Evolutionary conservation across 768 basidiomycete species (phyloP).

Genomic region (Dacryopinax primogenitus): DNA sequence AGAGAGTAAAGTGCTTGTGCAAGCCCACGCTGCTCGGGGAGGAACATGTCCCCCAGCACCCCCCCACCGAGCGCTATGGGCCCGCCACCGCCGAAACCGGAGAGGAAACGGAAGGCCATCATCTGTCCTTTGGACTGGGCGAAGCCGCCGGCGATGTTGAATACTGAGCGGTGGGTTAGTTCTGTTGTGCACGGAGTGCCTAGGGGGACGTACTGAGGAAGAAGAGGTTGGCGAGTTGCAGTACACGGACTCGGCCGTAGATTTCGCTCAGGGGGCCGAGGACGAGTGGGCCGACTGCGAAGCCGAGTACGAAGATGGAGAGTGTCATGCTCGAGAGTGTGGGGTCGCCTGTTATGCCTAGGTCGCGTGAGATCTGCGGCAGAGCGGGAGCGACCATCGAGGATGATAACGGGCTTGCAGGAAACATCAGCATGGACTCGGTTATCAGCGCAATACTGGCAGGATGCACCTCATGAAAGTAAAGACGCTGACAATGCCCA

Average conservation of each 20-base stretch:
- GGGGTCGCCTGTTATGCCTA: slow-evolving; percentile 41
- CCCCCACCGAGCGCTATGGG: slow-evolving; percentile 59
- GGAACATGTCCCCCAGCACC: slow-evolving; percentile 22
- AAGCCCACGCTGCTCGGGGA: slow-evolving; percentile 21
- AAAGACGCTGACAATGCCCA: slow-evolving; percentile 50
- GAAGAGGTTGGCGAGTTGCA: slow-evolving; percentile 53
- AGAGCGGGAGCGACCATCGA: slow-evolving; percentile 62
- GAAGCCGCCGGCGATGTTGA: slow-evolving; percentile 51
- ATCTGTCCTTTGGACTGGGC: slow-evolving; percentile 42
- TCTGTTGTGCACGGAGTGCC: no score
- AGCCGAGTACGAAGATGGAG: slow-evolving; percentile 49
- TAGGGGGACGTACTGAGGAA: slow-evolving; percentile 40
- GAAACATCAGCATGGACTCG: slow-evolving; percentile 17
- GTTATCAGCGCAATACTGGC: neutral
- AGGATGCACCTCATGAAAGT: slow-evolving; percentile 38
- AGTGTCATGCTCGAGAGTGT: slow-evolving; percentile 42
- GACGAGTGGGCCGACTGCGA: slow-evolving; percentile 32
- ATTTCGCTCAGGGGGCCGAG: slow-evolving; percentile 56
- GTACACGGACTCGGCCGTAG: slow-evolving; percentile 48
- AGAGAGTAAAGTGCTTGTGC: slow-evolving; percentile 34
- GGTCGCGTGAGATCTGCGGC: slow-evolving; percentile 37
- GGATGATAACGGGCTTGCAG: slow-evolving; percentile 43
- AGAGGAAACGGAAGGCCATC: slow-evolving; percentile 53
- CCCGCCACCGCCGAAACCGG: slow-evolving; percentile 62
- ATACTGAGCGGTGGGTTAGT: neutral